A percentile compares a stretch with the other conserved stretches of the same genome.
Conservation (phyloP, 1,284 basidiomycete species). For the Trichosporon coremiiforme region DNA sequence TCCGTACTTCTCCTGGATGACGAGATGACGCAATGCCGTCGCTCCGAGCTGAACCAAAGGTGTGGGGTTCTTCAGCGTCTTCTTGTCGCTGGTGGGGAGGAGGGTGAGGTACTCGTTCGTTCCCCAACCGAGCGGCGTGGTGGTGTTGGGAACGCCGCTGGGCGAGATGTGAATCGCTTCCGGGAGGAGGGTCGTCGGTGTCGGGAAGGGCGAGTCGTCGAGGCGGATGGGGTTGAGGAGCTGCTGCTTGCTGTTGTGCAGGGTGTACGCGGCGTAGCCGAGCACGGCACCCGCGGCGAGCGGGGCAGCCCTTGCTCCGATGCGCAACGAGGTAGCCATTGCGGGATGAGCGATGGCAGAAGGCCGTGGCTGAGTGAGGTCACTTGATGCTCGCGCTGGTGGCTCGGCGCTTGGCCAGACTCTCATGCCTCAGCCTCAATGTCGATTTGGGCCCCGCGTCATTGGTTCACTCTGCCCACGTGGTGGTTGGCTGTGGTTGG, state of each 20-base stretch:
- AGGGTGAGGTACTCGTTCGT: constrained; percentile 46
- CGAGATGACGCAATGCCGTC: constrained; percentile 72
- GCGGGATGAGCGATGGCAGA: constrained; percentile 11
- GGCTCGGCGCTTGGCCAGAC: background rate
- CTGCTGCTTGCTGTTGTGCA: constrained; percentile 1
- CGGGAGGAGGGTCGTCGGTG: background rate
- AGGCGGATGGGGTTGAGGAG: constrained; percentile 18
- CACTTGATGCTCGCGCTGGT: background rate
- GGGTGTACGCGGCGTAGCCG: constrained; percentile 20
- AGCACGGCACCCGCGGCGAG: constrained; percentile 20
- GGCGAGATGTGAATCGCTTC: constrained; percentile 12
- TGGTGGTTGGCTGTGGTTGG: background rate
- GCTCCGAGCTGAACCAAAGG: constrained; percentile 44
- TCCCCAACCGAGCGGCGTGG: constrained; percentile 51
- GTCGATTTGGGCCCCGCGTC: constrained; percentile 12
- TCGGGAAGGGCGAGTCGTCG: constrained; percentile 25
- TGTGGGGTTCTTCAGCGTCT: constrained; percentile 41
- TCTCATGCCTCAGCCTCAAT: background rate
- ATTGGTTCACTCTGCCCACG: background rate
- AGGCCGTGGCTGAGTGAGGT: constrained; percentile 16
- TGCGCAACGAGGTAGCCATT: constrained; percentile 3
- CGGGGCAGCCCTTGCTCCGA: constrained; percentile 26
- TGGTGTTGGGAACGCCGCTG: constrained; percentile 31
- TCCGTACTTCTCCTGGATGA: constrained; percentile 71
- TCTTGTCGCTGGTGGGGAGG: constrained; percentile 36